Conservation (phyloP, 176 grass and related monocot species). For the Thinopyrum elongatum region DNA sequence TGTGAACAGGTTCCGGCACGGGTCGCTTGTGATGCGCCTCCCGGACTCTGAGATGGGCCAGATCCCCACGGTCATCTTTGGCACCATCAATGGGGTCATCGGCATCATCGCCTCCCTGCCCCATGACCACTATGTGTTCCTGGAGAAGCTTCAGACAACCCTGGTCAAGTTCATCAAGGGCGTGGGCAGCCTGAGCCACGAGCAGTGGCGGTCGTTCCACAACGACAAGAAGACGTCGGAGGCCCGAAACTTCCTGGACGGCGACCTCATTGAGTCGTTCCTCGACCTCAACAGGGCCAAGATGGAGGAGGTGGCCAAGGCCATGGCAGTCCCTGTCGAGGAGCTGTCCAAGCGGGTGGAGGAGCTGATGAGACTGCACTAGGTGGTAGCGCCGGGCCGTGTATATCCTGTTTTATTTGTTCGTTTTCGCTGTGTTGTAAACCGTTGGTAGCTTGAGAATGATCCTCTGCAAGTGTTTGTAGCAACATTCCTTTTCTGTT, state of each 20-base stretch:
- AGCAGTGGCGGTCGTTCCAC: conserved; percentile 86
- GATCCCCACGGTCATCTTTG: conserved; percentile 82
- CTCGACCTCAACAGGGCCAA: conserved; percentile 68
- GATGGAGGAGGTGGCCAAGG: conserved; percentile 86
- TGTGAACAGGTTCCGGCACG: conserved; percentile 78
- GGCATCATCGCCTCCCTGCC: conserved; percentile 84
- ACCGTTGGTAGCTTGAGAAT: background rate
- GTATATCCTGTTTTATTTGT: background rate
- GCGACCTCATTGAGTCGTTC: conserved; percentile 90
- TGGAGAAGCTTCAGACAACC: conserved; percentile 78
- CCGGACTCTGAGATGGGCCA: conserved; percentile 62
- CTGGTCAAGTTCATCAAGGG: conserved; percentile 89
- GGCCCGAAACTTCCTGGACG: conserved; percentile 75
- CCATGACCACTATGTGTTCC: conserved; percentile 70
- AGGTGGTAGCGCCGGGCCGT: conserved; percentile 17
- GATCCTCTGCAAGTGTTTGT: conserved; percentile 1
- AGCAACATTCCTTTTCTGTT: background rate
- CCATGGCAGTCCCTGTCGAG: conserved; percentile 59
- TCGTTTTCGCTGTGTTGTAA: background rate
- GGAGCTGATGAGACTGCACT: conserved; percentile 92
- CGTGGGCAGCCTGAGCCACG: conserved; percentile 76
- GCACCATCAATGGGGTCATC: conserved; percentile 88
- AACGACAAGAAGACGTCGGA: conserved; percentile 71
- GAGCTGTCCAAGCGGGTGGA: conserved; percentile 91
- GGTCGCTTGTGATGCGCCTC: conserved; percentile 85